Evolutionary conservation across 805 yeast species (phyloP), one percentile per base, ranked within the genome.

Genomic region (Ogataea chonburiensis): DNA sequence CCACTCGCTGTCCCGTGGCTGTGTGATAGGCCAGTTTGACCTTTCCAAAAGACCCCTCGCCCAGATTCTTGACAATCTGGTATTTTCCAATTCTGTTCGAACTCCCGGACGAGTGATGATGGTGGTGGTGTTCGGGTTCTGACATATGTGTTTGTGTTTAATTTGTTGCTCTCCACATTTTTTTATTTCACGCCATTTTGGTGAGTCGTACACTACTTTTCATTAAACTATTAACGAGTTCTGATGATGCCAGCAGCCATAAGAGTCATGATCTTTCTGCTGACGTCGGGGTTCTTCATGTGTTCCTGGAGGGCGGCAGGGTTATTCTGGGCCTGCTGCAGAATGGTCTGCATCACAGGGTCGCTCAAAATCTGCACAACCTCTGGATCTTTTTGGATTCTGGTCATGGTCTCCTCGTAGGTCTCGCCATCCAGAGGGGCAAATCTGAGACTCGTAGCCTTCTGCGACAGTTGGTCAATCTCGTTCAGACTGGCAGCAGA

Each of bases 251-350:
- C 99, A 13, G 98, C 96, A 38, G 97, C 96, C 60, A 89, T 82
- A 63, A 93, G 75, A 52, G 84, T 73, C 63, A 84, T 82, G 53
- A 93, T 80, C 77, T 93, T 93, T 63, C 80, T 81, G 57, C 80
- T 77, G 33, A 93, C 85, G 43, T 80, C 94, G 25, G 98, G 98
- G 66, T 93, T 93, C 72, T 79, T 85, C 96, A 93, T 88, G 67
- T 93, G 98, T 55, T 91, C 97, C 61, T 86, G 94, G 52, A 93
- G 73, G 37, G 98, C 98, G 28, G 96, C 95, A 33, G 98, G 98
- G 60, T 93, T 85, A 42, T 79, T 86, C 62, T 82, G 85, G 13
- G 98, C 98, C 68, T 93, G 99, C 51, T 78, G 82, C 60, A 93
- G 73, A 48, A 93, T 93, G 38, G 91, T 81, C 67, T 88, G 93